Evolutionary conservation across 208 protist genomes (phyloP).

Genomic region (Angomonas deanei): DNA sequence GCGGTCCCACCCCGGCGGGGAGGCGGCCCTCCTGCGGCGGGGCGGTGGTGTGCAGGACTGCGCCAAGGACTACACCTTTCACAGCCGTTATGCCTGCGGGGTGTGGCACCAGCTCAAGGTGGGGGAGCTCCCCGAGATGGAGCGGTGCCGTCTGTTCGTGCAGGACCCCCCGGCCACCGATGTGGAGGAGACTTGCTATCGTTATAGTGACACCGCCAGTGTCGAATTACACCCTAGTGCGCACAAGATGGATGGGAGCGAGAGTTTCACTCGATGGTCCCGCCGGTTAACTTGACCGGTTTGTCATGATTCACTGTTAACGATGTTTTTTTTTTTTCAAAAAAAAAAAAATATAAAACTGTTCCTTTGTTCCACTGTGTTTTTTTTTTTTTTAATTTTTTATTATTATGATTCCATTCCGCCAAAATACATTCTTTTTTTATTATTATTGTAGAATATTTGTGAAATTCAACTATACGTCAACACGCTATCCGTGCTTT

Average conservation of each 20-base stretch:
- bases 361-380: no score
- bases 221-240: neutral
- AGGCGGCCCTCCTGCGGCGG: constrained; percentile 51
- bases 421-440: constrained; percentile 11
- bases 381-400: no score
- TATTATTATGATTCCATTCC: no score
- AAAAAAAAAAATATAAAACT: no score
- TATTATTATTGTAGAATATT: no score
- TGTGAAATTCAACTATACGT: no score
- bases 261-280: no score
- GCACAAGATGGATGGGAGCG: neutral
- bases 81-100: constrained; percentile 48
- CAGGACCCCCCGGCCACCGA: neutral
- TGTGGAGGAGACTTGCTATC: neutral
- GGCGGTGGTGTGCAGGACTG: constrained; percentile 63
- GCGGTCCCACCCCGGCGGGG: constrained; percentile 58
- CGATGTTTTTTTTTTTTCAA: neutral
- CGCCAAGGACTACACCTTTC: constrained; percentile 54
- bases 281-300: no score
- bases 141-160: constrained; percentile 18
- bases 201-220: neutral
- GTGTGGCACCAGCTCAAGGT: constrained; percentile 56
- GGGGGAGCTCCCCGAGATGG: constrained; percentile 37
- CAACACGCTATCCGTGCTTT: no score
- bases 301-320: no score